phyloP scores from a whole-genome alignment of 2,329 filamentous ascomycete species.

The Microcyclospora tardicrescens region DNA sequence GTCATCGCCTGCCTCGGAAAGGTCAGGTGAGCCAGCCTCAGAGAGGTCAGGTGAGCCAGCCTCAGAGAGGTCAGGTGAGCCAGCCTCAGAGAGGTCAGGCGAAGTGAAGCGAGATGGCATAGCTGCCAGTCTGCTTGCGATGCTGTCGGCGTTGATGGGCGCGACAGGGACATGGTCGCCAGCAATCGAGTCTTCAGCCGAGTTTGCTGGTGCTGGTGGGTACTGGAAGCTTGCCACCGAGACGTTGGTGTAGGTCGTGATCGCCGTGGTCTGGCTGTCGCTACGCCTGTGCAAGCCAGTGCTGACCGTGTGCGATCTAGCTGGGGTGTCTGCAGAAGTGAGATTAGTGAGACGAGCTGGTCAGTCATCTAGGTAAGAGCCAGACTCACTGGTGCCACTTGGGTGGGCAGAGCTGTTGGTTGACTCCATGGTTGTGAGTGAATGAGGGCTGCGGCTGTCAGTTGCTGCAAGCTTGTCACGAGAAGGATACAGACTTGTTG shows the following conservation, averaged over 20 bases:
- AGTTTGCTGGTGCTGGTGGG: conserved; percentile 9
- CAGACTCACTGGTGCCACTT: conserved; percentile 3
- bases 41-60: too few species aligned
- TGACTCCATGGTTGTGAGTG: background rate
- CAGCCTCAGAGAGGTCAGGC: background rate
- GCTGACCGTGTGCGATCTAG: conserved; percentile 1
- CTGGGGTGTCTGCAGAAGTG: conserved; percentile 1
- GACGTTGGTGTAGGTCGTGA: conserved; percentile 3
- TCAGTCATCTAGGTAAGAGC: background rate
- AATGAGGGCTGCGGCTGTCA: background rate
- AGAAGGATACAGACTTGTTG: background rate
- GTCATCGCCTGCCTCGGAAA: too few species aligned
- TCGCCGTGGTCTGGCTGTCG: conserved; percentile 3
- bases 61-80: too few species aligned
- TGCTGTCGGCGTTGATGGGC: conserved; percentile 1
- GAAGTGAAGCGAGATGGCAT: background rate
- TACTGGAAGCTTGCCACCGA: conserved; percentile 3
- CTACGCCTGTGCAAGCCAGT: conserved; percentile 1
- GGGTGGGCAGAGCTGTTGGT: conserved; percentile 1
- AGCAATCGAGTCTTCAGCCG: conserved; percentile 1
- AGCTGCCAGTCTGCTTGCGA: background rate
- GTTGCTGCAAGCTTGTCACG: background rate
- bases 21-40: too few species aligned
- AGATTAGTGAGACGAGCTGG: background rate
- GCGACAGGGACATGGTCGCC: too few species aligned